phyloP scores from a whole-genome alignment of 352 stramenopile species.

The Phytopythium ostracodes region DNA sequence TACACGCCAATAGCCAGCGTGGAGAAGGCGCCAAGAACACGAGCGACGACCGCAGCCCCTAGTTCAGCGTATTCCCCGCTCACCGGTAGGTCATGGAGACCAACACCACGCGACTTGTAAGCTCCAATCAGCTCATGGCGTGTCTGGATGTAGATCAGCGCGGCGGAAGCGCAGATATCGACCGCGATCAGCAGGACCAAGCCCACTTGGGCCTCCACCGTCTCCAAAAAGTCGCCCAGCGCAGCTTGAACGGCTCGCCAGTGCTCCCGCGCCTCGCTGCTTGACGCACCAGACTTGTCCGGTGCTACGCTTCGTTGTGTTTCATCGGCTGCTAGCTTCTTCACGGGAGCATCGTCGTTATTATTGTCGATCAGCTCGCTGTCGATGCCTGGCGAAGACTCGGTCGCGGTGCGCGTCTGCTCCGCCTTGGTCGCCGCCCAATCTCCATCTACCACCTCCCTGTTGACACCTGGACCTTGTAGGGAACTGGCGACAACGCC shows the following conservation, averaged over 20 bases:
- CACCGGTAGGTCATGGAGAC: constrained; percentile 3
- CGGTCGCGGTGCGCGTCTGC: constrained; percentile 3
- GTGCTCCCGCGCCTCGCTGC: neutral
- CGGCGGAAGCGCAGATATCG: constrained; percentile 36
- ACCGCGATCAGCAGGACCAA: constrained; percentile 47
- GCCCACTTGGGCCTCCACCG: constrained; percentile 39
- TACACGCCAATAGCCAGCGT: constrained; percentile 65
- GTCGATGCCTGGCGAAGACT: neutral
- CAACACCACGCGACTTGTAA: constrained; percentile 6
- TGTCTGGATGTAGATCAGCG: constrained; percentile 33
- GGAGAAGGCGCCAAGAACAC: constrained; percentile 46
- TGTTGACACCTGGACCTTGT: neutral
- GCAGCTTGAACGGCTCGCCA: constrained; percentile 2
- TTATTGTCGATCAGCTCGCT: neutral
- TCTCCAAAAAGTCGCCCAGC: constrained; percentile 46
- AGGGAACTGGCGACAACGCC: no score
- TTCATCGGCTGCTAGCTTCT: neutral
- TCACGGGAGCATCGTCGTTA: neutral
- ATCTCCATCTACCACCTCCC: neutral
- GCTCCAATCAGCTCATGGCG: constrained; percentile 22
- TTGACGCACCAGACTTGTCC: neutral
- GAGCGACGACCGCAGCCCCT: constrained; percentile 15
- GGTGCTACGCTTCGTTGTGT: no score
- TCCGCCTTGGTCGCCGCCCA: neutral
- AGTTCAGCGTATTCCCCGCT: constrained; percentile 4